These are phyloP conservation scores for Saccharomycopsis crataegensis DNA, from an alignment of 1,139 yeast species.

Conservation along the genomic window DNA sequence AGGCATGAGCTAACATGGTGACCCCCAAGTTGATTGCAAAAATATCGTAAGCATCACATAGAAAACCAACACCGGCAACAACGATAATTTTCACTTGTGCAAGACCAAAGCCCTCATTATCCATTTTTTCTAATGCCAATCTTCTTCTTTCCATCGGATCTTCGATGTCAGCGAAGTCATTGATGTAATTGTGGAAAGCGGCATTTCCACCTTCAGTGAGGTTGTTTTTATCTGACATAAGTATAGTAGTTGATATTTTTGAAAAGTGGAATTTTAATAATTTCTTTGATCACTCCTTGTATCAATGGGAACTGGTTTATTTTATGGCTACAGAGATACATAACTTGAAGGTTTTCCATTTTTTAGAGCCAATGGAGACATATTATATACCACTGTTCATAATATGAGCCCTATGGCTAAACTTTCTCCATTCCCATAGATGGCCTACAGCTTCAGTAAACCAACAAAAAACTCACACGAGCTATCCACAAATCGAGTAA, in stretches of 20 bases:
- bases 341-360: no score
- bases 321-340: no score
- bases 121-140: slow-evolving; percentile 82
- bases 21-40: slow-evolving; percentile 81
- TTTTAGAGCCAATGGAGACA: no score
- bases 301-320: no score
- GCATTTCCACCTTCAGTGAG: slow-evolving; percentile 73
- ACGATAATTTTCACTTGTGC: slow-evolving; percentile 78
- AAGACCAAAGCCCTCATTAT: slow-evolving; percentile 80
- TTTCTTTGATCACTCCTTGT: no score
- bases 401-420: no score
- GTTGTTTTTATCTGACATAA: slow-evolving; percentile 1
- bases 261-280: not conserved
- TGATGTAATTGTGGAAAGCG: slow-evolving; percentile 81
- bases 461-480: not conserved
- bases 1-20: slow-evolving; percentile 67
- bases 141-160: slow-evolving; percentile 89
- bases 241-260: not conserved
- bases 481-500: not conserved
- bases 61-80: slow-evolving; percentile 92
- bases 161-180: slow-evolving; percentile 75
- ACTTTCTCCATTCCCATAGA: no score
- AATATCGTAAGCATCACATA: slow-evolving; percentile 88
- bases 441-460: no score
- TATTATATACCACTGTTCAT: no score